Base-by-base conservation (phyloP, 2,329 filamentous ascomycete genomes). In the Hypocrella siamensis region DNA sequence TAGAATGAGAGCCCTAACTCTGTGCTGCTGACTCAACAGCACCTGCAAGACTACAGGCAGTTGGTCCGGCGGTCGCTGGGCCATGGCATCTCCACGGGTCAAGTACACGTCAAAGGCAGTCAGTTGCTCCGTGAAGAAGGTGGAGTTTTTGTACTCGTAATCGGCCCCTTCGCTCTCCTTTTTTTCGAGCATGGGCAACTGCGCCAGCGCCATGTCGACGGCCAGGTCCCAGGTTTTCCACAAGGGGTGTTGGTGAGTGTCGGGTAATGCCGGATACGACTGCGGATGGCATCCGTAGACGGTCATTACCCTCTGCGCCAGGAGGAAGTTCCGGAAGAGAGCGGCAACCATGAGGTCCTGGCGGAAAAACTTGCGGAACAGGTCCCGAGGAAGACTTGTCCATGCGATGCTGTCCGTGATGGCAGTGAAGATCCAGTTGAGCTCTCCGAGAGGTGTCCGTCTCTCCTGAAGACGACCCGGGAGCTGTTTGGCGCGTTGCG, bases 261-360 rank as follows among this genome's bases (percentile, higher is more conserved):
- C 83, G 1, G 90, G 88, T n/a, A 98, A 71, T 40, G 79, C 73
- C 0, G 90, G 90, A 39, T 81, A 86, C 12, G 86, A 94, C 43
- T 92, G 81, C 3, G 90, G 90, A 48, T 93, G 84, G 49, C 90
- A 98, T 42, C 92, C 85, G 49, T 96, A 94, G 1, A 86, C 83
- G 36, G 81, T 76, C 90, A 98, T 96, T 44, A 98, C 80, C 41
- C 90, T 74, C 53, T 98, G 90, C 3, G 85, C 84, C 3, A 98
- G 70, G 2, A 98, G 68, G 48, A 96, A 96, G 51, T 98, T 98
- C 32, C 90, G 75, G 55, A 96, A 98, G 6, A 98, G 62, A 2
- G 90, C 90, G 10, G 90, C 90, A n/a, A 98, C 90, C 86, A 98
- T 96, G 10, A 98, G 66, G 52, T 98, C 90, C 53, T 98, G 90